A percentile compares a stretch with the other conserved stretches of the same genome.
Evolutionary conservation across 179 eudicot species (phyloP).

Genomic region (Beta lomatogona): DNA sequence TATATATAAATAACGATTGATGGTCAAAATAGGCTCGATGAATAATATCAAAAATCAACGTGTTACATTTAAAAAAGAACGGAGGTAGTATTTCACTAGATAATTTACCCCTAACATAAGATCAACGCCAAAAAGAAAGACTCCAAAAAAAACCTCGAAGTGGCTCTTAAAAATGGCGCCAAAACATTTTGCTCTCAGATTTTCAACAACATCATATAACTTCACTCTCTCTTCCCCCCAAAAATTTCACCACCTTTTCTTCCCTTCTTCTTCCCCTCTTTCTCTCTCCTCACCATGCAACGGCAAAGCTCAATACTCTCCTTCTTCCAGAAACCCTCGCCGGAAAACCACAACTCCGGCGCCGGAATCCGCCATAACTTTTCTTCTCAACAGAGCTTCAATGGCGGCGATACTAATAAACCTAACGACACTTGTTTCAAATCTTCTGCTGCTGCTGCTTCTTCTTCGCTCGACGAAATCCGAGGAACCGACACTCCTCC

Average conservation of each 20-base stretch:
- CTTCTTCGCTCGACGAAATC: constrained; percentile 39
- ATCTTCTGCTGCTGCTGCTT: constrained; percentile 13
- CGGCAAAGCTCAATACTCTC: constrained; percentile 87
- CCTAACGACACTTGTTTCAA: neutral
- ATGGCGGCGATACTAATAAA: constrained; percentile 23
- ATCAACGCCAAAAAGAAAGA: too few relatives aligned
- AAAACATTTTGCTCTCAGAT: neutral
- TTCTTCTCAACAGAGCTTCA: constrained; percentile 12
- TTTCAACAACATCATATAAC: neutral
- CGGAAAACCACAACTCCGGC: constrained; percentile 38
- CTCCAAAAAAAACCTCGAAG: too few relatives aligned
- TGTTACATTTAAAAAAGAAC: too few relatives aligned
- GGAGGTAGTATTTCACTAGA: too few relatives aligned
- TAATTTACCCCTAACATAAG: too few relatives aligned
- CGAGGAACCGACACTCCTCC: constrained; percentile 88
- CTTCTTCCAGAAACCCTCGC: constrained; percentile 61
- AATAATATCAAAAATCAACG: too few relatives aligned
- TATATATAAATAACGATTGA: too few relatives aligned
- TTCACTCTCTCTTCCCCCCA: neutral
- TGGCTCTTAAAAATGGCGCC: constrained; percentile 6
- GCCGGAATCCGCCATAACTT: constrained; percentile 18
- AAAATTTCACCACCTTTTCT: too few relatives aligned
- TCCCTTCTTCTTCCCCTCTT: neutral
- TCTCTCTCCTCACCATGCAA: constrained; percentile 44
- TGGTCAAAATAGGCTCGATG: too few relatives aligned